Conservation (phyloP, 805 yeast genomes). For the Kurtzmaniella fragi region DNA sequence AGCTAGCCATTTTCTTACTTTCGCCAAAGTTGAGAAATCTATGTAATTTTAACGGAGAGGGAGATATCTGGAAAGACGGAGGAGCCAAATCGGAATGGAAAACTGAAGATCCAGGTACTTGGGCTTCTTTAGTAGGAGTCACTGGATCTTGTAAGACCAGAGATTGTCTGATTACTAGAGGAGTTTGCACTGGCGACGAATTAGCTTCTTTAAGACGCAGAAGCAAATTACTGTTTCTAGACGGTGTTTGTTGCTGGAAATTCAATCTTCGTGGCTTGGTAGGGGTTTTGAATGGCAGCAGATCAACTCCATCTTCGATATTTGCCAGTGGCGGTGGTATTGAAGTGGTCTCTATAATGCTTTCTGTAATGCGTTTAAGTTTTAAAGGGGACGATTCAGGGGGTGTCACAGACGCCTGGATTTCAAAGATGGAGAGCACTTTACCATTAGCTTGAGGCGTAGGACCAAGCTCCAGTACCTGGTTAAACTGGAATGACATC, state of each 20-base stretch:
- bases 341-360: too few species aligned
- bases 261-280: conserved; percentile 18
- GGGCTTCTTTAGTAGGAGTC: conserved; percentile 1
- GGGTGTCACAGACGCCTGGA: conserved; percentile 27
- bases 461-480: conserved; percentile 53
- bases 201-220: background rate
- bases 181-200: background rate
- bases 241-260: conserved; percentile 2
- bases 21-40: conserved; percentile 18
- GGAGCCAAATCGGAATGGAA: conserved; percentile 12
- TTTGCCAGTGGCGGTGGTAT: too few species aligned
- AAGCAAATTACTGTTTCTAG: background rate
- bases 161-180: background rate
- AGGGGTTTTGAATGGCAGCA: conserved; percentile 28
- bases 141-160: background rate
- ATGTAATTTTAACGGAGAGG: conserved; percentile 40
- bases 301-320: background rate
- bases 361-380: conserved; percentile 6
- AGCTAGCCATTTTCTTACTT: conserved; percentile 32
- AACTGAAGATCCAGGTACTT: background rate
- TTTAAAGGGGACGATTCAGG: conserved; percentile 40
- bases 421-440: conserved; percentile 68
- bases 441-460: conserved; percentile 84
- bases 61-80: conserved; percentile 34
- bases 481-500: background rate